phyloP scores from a whole-genome alignment of 2,329 filamentous ascomycete genomes.

The Metarhizium anisopliae region DNA sequence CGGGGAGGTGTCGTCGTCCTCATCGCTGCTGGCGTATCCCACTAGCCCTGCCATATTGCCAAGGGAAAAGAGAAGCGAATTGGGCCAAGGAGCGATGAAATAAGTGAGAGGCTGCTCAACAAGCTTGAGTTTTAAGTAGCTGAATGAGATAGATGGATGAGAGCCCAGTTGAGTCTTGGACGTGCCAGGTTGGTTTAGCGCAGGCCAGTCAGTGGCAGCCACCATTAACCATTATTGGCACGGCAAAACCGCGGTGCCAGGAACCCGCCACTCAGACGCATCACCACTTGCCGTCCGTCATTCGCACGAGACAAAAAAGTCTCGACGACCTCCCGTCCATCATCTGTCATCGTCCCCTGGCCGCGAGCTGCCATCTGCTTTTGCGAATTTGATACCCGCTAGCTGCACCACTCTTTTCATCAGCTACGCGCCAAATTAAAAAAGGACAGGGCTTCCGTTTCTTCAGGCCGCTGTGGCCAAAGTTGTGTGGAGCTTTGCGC shows the following conservation, averaged over 20 bases:
- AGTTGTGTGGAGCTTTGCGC: background rate
- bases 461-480: background rate
- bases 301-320: background rate
- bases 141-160: background rate
- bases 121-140: background rate
- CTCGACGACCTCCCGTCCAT: background rate
- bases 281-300: no score
- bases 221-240: background rate
- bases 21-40: conserved; percentile 42
- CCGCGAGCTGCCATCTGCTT: background rate
- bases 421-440: background rate
- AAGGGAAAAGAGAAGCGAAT: background rate
- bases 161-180: background rate
- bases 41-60: conserved; percentile 35
- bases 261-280: background rate
- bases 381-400: background rate
- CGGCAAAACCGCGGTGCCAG: background rate
- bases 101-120: background rate
- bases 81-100: background rate
- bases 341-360: background rate
- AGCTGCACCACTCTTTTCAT: background rate
- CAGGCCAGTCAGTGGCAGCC: background rate
- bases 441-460: background rate
- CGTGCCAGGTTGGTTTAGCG: background rate
- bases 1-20: conserved; percentile 28